Base-by-base conservation (phyloP, 2,329 filamentous ascomycete species). In the Seiridium cupressi region DNA sequence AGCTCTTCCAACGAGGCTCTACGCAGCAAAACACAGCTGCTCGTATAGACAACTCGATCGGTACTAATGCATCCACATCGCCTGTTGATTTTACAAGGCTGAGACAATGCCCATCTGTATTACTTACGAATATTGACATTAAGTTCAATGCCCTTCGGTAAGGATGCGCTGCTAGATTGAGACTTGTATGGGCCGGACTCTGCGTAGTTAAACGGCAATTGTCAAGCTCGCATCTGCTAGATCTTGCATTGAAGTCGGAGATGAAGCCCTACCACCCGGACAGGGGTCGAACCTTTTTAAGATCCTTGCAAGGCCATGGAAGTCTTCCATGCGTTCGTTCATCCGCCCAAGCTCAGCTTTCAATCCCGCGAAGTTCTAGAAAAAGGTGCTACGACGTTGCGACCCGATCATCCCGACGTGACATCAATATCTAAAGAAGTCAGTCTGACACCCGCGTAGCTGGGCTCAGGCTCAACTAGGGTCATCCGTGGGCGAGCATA, bases 201-300 rank as follows among this genome's bases (percentile, higher is more conserved):
- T 26, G 18, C 18, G 18, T 26, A 46, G 44, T 46, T 18, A 46
- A 46, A 46, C 47, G n/a, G 31, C 18, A 49, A 18, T 32, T 49
- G 5, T 31, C 13, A 35, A 49, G 26, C 18, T 55, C 35, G 36
- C 34, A 55, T 32, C 38, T 40, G 51, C 51, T 38, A 55, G 51
- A 62, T 66, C 57, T 64, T 63, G 65, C 65, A 67, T 67, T 65
- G 60, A 67, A 57, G 57, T 63, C 65, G 65, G 65, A 67, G 65
- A 67, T 67, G 65, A 67, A 64, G 63, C 58, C 63, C 32, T 55
- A 58, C 31, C n/a, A 38, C 36, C 40, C 10, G 38, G 51, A 44
- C 51, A 64, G 59, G 61, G 63, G 51, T 62, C 11, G 6, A 36
- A n/a, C 51, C 44, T 54, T 38, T 38, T 36, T 34, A 35, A 36